A percentile compares a stretch with the other conserved stretches of the same genome.
Evolutionary conservation across 495 filamentous ascomycete genomes (phyloP).

Genomic region (Aspergillus bertholletiae): DNA sequence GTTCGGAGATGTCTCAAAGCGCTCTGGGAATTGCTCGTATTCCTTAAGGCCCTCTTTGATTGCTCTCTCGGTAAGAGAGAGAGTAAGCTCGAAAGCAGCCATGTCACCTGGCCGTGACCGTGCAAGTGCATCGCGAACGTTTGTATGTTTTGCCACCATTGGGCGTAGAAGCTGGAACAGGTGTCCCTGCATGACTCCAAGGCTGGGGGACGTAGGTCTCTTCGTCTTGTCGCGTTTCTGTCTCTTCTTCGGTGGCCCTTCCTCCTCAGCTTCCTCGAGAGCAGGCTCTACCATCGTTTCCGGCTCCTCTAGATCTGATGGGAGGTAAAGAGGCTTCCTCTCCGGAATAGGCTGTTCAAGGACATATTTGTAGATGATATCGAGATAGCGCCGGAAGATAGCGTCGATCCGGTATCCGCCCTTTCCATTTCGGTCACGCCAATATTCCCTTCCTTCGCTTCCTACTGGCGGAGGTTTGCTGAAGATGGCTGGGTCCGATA

Average conservation of each 20-base stretch:
- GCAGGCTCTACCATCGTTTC: conserved; percentile 26
- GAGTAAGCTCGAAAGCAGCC: conserved; percentile 65
- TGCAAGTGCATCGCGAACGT: conserved; percentile 80
- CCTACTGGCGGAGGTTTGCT: conserved; percentile 60
- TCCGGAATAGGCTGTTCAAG: conserved; percentile 57
- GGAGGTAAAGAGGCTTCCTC: conserved; percentile 69
- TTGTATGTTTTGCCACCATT: conserved; percentile 69
- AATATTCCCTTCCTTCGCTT: conserved; percentile 71
- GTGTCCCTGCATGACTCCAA: conserved; percentile 84
- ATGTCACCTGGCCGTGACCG: conserved; percentile 61
- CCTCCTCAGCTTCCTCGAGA: conserved; percentile 33
- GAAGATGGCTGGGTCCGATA: conserved; percentile 88
- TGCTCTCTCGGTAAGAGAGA: conserved; percentile 63
- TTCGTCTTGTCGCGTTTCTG: conserved; percentile 54
- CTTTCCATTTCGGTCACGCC: conserved; percentile 74
- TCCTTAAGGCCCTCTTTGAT: conserved; percentile 70
- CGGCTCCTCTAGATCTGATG: conserved; percentile 53
- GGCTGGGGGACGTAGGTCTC: conserved; percentile 59
- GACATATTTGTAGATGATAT: conserved; percentile 78
- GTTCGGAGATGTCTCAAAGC: conserved; percentile 38
- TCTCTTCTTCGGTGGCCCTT: conserved; percentile 56
- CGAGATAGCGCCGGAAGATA: conserved; percentile 80
- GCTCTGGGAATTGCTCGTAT: conserved; percentile 61
- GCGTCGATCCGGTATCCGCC: conserved; percentile 90
- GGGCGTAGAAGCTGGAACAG: conserved; percentile 88